Evolutionary conservation across 805 yeast species (phyloP), one percentile per base, ranked within the genome.

Genomic region (Cyberlindnera subsufficiens): DNA sequence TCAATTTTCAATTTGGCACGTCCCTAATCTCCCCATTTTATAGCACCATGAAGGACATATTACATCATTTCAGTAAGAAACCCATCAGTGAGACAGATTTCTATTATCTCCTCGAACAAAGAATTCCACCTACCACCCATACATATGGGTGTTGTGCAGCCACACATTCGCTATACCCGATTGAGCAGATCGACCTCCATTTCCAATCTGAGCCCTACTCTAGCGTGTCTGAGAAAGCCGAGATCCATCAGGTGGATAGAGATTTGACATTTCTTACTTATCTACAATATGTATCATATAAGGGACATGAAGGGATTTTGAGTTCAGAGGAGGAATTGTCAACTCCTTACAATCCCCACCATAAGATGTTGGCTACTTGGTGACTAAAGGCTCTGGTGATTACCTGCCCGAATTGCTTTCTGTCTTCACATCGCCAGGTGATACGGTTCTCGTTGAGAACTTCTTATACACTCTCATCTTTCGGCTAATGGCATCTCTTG

Each of bases 281-380:
- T 30, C 37, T 44, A 16, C 49, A 44, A 22, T 44, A 42, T 19
- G 46, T 31, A 1, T 45, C 47, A 4, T 25, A 30, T 3, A 14
- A 34, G 5, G 98, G 98, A 35, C 85, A 81, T 50, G 75, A 79
- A 5, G 86, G 81, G 53, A 56, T 90, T 35, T 54, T 80, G 30
- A 55, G 66, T 1, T 89, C 83, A 60, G 61, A 88, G 51, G 78
- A 67, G 54, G 86, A 43, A 4, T 52, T 3, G 64, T 76, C 34
- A 54, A 68, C 9, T 40, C 54, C 2, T 61, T 63, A 37, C 72
- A 77, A 15, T 27, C 38, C 42, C 58, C 63, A 18, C 80, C 80
- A 0, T 29, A 36, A 16, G 45, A 42, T 1, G 13, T 42, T 2
- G 66, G 59, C 36, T 59, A 69, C 6, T 54, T 70, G 16, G 45